A percentile compares a stretch with the other conserved stretches of the same genome.
These are phyloP conservation scores for Fremontodendron californicum DNA, from an alignment of 345 rosid species.

Conservation along the genomic window DNA sequence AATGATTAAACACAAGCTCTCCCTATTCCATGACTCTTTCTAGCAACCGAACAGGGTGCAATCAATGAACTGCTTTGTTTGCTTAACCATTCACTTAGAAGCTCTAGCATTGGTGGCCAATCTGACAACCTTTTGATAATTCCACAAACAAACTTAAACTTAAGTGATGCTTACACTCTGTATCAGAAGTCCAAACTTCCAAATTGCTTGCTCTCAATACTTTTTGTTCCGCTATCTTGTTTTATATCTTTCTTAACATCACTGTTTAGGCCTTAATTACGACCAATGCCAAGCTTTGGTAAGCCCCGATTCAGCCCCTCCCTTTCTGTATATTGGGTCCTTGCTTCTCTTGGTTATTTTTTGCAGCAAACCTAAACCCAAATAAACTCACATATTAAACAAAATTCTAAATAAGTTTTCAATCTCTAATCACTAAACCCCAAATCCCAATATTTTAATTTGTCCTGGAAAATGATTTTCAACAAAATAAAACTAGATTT, in stretches of 20 bases:
- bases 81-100: background rate
- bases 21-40: background rate
- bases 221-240: slow-evolving; percentile 25
- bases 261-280: slow-evolving; percentile 40
- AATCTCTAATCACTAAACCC: no score
- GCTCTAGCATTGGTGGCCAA: slow-evolving; percentile 3
- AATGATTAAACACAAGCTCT: background rate
- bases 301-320: slow-evolving; percentile 87
- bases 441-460: no score
- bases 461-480: no score
- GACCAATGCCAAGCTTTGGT: slow-evolving; percentile 84
- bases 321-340: no score
- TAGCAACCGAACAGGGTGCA: background rate
- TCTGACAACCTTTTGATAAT: background rate
- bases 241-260: slow-evolving; percentile 36
- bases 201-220: slow-evolving; percentile 71
- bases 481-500: no score
- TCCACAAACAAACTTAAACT: no score
- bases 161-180: background rate
- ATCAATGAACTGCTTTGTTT: background rate
- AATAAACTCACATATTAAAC: no score
- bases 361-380: no score
- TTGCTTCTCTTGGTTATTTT: no score
- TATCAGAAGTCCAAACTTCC: slow-evolving; percentile 70
- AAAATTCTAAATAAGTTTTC: no score